Evolutionary conservation across 2,329 filamentous ascomycete genomes (phyloP).

Genomic region (Boeremia exigua): DNA sequence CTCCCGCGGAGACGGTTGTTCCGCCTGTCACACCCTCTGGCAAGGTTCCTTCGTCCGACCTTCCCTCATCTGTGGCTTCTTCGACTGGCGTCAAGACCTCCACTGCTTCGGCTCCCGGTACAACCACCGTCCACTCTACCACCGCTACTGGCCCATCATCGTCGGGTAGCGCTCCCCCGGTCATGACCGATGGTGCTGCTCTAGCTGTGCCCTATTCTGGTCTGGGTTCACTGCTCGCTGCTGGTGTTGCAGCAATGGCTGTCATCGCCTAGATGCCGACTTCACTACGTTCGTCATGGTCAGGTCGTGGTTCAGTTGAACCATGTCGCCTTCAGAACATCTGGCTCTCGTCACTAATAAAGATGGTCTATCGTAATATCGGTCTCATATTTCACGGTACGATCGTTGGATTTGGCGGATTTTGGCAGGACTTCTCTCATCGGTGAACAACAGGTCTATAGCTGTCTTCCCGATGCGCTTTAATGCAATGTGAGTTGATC

Average conservation of each 20-base stretch:
- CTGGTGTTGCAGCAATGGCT: slow-evolving; percentile 30
- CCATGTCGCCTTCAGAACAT: not conserved
- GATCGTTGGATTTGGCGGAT: slow-evolving; percentile 20
- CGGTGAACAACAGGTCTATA: slow-evolving; percentile 21
- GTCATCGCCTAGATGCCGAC: slow-evolving; percentile 22
- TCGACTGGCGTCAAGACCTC: slow-evolving; percentile 2
- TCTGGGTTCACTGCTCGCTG: slow-evolving; percentile 30
- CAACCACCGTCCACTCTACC: slow-evolving; percentile 18
- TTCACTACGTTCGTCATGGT: slow-evolving; percentile 4
- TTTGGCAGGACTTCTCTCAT: slow-evolving; percentile 12
- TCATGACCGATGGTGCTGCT: slow-evolving; percentile 24
- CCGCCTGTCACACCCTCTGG: not conserved
- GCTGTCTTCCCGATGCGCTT: slow-evolving; percentile 20
- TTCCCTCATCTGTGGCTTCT: slow-evolving; percentile 1
- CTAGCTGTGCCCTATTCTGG: slow-evolving; percentile 25
- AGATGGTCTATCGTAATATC: not conserved
- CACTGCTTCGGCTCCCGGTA: slow-evolving; percentile 5
- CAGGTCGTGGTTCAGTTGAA: not conserved
- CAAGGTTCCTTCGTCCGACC: slow-evolving; percentile 8
- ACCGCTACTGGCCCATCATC: slow-evolving; percentile 18
- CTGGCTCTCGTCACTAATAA: not conserved
- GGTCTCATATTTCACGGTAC: slow-evolving; percentile 11
- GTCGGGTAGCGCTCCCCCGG: slow-evolving; percentile 5
- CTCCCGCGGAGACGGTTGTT: slow-evolving; percentile 12
- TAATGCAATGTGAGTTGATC: slow-evolving; percentile 25